Conservation (phyloP, 1,284 basidiomycete genomes). For the Cutaneotrichosporon sp. region DNA sequence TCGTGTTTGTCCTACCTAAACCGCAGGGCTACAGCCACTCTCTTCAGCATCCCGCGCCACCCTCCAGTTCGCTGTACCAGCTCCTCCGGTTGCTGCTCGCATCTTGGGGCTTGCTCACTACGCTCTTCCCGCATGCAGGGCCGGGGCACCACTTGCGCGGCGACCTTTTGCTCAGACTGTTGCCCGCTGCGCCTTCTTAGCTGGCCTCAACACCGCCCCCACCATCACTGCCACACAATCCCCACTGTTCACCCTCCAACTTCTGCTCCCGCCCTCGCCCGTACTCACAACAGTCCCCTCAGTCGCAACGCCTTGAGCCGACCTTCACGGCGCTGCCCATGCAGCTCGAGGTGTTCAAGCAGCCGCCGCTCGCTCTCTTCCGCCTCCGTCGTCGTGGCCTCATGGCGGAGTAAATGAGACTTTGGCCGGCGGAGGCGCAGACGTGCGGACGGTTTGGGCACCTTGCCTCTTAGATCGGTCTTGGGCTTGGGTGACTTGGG, state of each 20-base stretch:
- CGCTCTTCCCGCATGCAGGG: neutral
- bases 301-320: neutral
- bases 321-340: neutral
- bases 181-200: neutral
- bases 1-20: neutral
- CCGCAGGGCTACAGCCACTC: neutral
- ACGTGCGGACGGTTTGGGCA: neutral
- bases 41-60: neutral
- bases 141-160: neutral
- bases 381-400: neutral
- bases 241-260: no score
- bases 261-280: neutral
- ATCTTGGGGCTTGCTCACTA: neutral
- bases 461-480: neutral
- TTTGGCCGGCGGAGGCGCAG: neutral
- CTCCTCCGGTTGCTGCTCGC: neutral
- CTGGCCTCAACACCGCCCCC: neutral
- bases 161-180: neutral
- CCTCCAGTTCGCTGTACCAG: neutral
- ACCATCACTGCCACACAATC: neutral
- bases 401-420: neutral
- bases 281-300: constrained; percentile 1
- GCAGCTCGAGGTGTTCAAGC: constrained; percentile 3
- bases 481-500: neutral
- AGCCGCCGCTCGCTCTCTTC: constrained; percentile 6